Evolutionary conservation across 495 filamentous ascomycete species (phyloP), one percentile per base, ranked within the genome.

Genomic region (Umbilicaria muhlenbergii): DNA sequence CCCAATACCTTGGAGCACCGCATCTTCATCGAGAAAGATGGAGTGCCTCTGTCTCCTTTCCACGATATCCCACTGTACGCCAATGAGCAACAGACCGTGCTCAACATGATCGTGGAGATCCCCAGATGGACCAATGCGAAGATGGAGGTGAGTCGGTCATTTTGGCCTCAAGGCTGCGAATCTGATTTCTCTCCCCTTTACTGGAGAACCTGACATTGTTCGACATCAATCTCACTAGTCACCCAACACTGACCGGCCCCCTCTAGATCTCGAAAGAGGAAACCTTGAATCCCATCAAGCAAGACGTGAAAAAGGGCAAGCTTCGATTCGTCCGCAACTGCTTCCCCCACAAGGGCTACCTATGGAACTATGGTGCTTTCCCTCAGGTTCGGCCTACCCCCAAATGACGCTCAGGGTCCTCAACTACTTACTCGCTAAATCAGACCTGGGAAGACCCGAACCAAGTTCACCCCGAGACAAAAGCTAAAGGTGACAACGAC

Each of bases 361-460:
- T 96, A 51, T 99, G 92, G 92, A 99, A 96, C 75, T 99, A 99
- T 65, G 91, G 91, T 66, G 86, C 86, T 67, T 96, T 99, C 79
- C 91, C 92, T 55, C 91, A 91, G 73, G 85, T 87, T 71, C 49
- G 70, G 56, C 42, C 35, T 18, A 32, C 21, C 36, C 45, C 42
- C 45, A 42, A 41, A 24, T n/a, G 32, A 33, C 36, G 34, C 41
- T 39, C 14, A 33, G 14, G 21, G 34, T 11, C 17, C n/a, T 33
- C 46, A 46, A 50, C 42, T 46, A 11, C 58, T 46, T 6, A 8
- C 13, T 32, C 38, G 46, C 24, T 6, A 17, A 13, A 5, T 12
- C 52, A 94, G 86, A 99, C 92, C 51, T 99, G 92, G 91, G 92
- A 99, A 69, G 91, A 99, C 70, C 92, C 92, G 61, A 92, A 89